Percentiles rank a stretch among this genome's conserved stretches.
These are phyloP conservation scores for Austroboletus festivus DNA, from an alignment of 768 basidiomycete species.

Conservation along the genomic window DNA sequence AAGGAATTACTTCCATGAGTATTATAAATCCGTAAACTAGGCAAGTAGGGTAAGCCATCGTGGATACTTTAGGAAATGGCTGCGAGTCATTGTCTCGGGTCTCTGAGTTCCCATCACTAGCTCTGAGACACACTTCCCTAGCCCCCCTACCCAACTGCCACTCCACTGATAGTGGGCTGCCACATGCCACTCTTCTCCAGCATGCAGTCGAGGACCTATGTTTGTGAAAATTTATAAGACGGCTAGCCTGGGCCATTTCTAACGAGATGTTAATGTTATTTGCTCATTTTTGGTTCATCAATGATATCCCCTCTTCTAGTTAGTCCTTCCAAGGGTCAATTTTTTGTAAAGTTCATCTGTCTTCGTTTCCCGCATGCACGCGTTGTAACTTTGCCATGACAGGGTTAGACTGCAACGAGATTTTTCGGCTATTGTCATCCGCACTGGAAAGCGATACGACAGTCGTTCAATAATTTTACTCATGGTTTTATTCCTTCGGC, in stretches of 20 bases:
- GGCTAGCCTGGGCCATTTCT: neutral
- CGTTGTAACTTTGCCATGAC: neutral
- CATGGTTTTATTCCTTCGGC: too few species aligned
- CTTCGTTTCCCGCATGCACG: neutral
- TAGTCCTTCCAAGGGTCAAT: neutral
- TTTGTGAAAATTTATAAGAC: neutral
- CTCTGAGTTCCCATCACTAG: constrained; percentile 2
- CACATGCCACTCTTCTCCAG: too few species aligned
- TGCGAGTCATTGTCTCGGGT: neutral
- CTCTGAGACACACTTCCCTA: neutral
- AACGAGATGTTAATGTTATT: neutral
- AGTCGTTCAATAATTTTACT: neutral
- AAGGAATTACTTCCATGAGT: neutral
- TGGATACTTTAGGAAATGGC: neutral
- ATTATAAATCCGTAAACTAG: constrained; percentile 1
- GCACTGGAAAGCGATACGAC: too few species aligned
- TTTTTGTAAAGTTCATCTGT: neutral
- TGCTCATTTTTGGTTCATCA: neutral
- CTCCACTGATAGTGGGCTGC: neutral
- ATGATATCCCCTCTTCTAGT: neutral
- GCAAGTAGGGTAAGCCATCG: constrained; percentile 6
- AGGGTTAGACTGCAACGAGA: neutral
- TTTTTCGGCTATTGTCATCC: too few species aligned
- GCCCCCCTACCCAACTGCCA: neutral
- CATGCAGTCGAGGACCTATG: neutral